Evolutionary conservation across 345 rosid genomes (phyloP).

Genomic region (Gossypium thurberi): DNA sequence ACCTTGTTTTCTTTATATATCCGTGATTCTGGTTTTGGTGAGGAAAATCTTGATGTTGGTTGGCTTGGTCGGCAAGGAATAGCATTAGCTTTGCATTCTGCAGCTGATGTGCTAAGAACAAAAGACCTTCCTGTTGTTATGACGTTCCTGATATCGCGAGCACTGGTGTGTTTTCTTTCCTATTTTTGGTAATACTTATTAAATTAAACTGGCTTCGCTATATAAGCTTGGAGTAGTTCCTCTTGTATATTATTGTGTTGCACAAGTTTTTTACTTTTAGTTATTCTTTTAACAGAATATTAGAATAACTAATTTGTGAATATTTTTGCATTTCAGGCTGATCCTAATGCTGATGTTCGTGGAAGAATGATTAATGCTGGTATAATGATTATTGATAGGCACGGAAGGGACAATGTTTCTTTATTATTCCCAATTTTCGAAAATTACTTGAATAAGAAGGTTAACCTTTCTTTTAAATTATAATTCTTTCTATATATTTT

Average conservation of each 20-base stretch:
- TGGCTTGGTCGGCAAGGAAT: constrained; percentile 95
- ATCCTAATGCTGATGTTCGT: constrained; percentile 93
- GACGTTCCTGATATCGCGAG: constrained; percentile 94
- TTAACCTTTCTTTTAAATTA: constrained; percentile 23
- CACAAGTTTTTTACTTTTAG: not conserved
- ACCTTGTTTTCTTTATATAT: constrained; percentile 82
- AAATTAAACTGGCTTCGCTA: not conserved
- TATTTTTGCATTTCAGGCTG: constrained; percentile 54
- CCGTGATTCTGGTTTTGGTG: constrained; percentile 57
- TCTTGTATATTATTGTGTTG: not conserved
- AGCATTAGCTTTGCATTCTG: constrained; percentile 82
- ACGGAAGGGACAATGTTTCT: constrained; percentile 84
- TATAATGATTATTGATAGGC: constrained; percentile 85
- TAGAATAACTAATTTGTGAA: not conserved
- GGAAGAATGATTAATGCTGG: constrained; percentile 99
- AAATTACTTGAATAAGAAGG: constrained; percentile 92
- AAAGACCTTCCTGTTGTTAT: constrained; percentile 96
- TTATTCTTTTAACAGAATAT: not conserved
- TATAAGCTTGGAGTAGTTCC: not conserved
- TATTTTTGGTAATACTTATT: not conserved
- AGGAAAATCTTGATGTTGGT: constrained; percentile 61
- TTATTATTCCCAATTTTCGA: constrained; percentile 92
- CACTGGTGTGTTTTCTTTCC: constrained; percentile 50
- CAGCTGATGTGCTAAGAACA: constrained; percentile 85
- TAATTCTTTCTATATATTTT: not conserved